These are phyloP conservation scores for Ustilago curta DNA, from an alignment of 1,284 basidiomycete species.

Conservation along the genomic window DNA sequence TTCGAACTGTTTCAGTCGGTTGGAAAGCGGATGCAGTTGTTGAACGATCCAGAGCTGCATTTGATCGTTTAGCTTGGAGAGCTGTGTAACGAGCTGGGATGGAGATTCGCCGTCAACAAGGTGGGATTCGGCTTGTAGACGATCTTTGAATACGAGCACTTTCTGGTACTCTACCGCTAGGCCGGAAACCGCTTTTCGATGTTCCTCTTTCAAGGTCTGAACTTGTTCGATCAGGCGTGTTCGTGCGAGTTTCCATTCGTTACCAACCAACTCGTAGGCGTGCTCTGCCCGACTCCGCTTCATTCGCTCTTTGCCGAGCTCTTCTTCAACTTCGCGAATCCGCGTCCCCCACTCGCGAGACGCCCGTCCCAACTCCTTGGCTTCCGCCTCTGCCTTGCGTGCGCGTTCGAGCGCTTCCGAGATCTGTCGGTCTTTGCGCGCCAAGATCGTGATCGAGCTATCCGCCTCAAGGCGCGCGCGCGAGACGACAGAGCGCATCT, in stretches of 20 bases:
- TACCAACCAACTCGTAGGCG: slow-evolving; percentile 47
- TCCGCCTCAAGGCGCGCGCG: slow-evolving; percentile 84
- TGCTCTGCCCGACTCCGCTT: slow-evolving; percentile 47
- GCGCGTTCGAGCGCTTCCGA: slow-evolving; percentile 74
- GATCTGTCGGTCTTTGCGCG: slow-evolving; percentile 83
- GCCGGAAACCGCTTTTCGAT: slow-evolving; percentile 12
- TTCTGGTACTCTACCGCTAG: slow-evolving; percentile 26
- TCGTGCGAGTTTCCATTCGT: slow-evolving; percentile 55
- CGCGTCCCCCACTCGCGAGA: slow-evolving; percentile 61
- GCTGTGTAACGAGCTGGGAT: slow-evolving; percentile 8
- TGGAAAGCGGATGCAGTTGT: slow-evolving; percentile 24
- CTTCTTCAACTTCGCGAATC: slow-evolving; percentile 57
- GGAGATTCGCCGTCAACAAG: neutral
- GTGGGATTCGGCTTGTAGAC: slow-evolving; percentile 12
- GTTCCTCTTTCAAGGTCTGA: slow-evolving; percentile 18
- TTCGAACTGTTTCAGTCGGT: slow-evolving; percentile 18
- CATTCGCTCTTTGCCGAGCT: slow-evolving; percentile 56
- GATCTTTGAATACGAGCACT: slow-evolving; percentile 28
- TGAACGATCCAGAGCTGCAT: slow-evolving; percentile 15
- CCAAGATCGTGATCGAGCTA: slow-evolving; percentile 83
- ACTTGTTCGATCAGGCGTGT: slow-evolving; percentile 51
- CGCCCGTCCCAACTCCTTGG: slow-evolving; percentile 63
- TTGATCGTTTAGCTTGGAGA: slow-evolving; percentile 1
- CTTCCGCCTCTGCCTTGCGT: slow-evolving; percentile 63
- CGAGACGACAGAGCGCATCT: slow-evolving; percentile 84